Percentiles rank a stretch among this genome's conserved stretches.
These are phyloP conservation scores for Ceratobasidium sp. DNA, from an alignment of 1,284 basidiomycete species.

Conservation along the genomic window DNA sequence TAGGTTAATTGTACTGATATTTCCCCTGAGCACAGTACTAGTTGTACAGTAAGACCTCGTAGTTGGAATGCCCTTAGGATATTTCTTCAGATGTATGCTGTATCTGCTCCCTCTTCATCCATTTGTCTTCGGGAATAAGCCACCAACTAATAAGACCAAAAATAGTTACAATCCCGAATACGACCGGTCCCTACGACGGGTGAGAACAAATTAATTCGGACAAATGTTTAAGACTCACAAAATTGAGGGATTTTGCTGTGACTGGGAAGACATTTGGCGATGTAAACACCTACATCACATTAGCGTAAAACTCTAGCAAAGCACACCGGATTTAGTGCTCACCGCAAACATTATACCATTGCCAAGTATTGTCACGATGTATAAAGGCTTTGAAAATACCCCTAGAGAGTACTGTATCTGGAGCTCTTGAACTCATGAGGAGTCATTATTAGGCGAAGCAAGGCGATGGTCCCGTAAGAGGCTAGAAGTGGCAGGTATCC, in stretches of 20 bases:
- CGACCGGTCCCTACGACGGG: not conserved
- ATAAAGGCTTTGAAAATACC: slow-evolving; percentile 54
- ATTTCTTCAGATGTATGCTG: slow-evolving; percentile 50
- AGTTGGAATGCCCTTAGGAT: too few relatives aligned
- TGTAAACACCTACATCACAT: slow-evolving; percentile 50
- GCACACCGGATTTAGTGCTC: slow-evolving; percentile 16
- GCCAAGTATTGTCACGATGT: slow-evolving; percentile 54
- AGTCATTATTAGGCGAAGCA: slow-evolving; percentile 55
- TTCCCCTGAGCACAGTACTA: too few relatives aligned
- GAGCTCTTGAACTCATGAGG: slow-evolving; percentile 55
- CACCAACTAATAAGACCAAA: slow-evolving; percentile 54
- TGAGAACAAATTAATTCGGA: slow-evolving; percentile 46
- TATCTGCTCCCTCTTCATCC: slow-evolving; percentile 53
- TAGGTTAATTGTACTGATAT: too few relatives aligned
- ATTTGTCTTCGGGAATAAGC: slow-evolving; percentile 54
- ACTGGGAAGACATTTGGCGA: slow-evolving; percentile 56
- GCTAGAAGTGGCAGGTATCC: slow-evolving; percentile 56
- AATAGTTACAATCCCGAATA: slow-evolving; percentile 56
- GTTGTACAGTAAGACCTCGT: too few relatives aligned
- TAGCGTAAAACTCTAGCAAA: not conserved
- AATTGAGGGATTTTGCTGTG: slow-evolving; percentile 53
- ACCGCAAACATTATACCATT: slow-evolving; percentile 53
- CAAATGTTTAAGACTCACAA: slow-evolving; percentile 35
- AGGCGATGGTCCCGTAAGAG: slow-evolving; percentile 56
- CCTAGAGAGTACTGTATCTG: slow-evolving; percentile 56